Evolutionary conservation across 2,329 filamentous ascomycete genomes (phyloP), one percentile per base, ranked within the genome.

Genomic region (Purpureocillium takamizusanense): DNA sequence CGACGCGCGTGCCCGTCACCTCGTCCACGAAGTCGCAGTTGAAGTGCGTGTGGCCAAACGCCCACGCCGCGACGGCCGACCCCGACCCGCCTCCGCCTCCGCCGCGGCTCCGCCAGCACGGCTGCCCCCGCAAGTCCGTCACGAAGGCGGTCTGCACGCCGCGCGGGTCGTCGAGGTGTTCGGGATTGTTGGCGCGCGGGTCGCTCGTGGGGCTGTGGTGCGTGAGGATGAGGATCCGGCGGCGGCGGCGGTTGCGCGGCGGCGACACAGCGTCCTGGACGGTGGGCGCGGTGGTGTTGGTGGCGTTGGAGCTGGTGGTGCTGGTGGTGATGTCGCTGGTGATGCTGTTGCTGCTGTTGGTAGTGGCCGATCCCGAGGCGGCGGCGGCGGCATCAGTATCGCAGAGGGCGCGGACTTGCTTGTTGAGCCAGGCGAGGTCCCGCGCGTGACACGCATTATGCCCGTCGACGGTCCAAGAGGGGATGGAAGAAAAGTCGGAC

Each of bases 31-130:
- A 67, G 36, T 61, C 54, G 46, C 59, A 66, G 44, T 64, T 67
- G 43, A 55, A 67, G 49, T 71, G 67, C 11, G 67, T 71, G 46
- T 72, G 67, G 2, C 67, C 66, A 52, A 68, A 70, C 2, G 60
- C 66, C 67, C 66, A 70, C 3, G 66, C 16, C 28, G 50, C 54
- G 4, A 70, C 66, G 4, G 38, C n/a, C n/a, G n/a, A n/a, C n/a
- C n/a, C n/a, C n/a, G n/a, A n/a, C n/a, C n/a, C n/a, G n/a, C n/a
- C n/a, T n/a, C n/a, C n/a, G n/a, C n/a, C n/a, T n/a, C n/a, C n/a
- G n/a, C n/a, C 21, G 21, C 10, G 6, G 21, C 21, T 10, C 6
- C 21, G 54, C 61, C 60, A 69, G 38, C 65, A 68, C 11, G 39
- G 21, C 36, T 69, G 53, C 2, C 29, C 40, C 0, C 46, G 51